Evolutionary conservation across 257 asterid genomes (phyloP), one percentile per base, ranked within the genome.

Genomic region (Solanum verrucosum): DNA sequence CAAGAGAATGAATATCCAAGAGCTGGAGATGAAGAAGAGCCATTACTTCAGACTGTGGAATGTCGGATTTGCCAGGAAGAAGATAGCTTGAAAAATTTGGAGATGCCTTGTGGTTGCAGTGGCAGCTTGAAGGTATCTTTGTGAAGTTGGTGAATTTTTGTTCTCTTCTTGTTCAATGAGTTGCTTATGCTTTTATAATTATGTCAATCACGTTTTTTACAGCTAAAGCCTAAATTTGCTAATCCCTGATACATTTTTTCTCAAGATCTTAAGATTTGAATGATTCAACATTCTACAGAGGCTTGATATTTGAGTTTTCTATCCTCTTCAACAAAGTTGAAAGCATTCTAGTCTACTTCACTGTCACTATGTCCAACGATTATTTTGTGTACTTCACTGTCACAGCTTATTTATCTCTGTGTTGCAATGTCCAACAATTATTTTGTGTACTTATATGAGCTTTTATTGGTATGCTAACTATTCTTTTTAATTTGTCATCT

Each of bases 41-140:
- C 93, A 72, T 85, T 91, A 37, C 86, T 92, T 59, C 91, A 91
- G 88, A 74, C 87, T 11, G 89, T 87, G 83, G 94, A 92, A 60
- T 92, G 94, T 81, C 93, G 94, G 86, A 92, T 92, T 85, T 92
- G 94, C 79, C 94, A 92, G 87, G 94, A 92, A 74, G 94, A 92
- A 85, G 94, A 92, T 72, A 81, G 85, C 44, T 38, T 88, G 7
- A 89, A 88, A 46, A 91, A 90, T 84, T 77, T 92, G 90, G 94
- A 92, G 89, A 52, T 37, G 21, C 94, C 94, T 56, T 92, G 94
- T 85, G 89, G 89, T 71, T 92, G 94, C 87, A 90, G 84, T 87
- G 94, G 94, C 84, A 92, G 94, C 86, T 88, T 91, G 75, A 91
- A 92, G 94, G 94, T 92, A 89, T 85, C 40, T 56, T 56, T 49